Base-by-base conservation (phyloP, 2,329 filamentous ascomycete genomes). In the Diaporthe sp. region DNA sequence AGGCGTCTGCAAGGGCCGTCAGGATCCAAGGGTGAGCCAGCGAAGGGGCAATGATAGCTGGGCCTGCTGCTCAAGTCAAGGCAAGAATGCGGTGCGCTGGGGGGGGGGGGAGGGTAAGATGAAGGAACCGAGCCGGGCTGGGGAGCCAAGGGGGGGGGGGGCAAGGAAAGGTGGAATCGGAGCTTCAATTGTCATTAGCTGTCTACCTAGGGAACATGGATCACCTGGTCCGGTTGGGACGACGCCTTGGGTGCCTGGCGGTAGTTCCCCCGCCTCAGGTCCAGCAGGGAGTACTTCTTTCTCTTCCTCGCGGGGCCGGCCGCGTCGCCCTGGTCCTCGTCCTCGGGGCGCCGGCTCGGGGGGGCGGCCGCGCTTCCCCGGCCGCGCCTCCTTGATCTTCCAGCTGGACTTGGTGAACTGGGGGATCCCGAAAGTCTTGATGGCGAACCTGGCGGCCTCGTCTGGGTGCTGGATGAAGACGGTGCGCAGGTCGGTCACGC, bases 391-490 rank as follows among this genome's bases (percentile, higher is more conserved):
- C 25, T 3, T 44, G 12, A 28, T 17, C n/a, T 61, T 8, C 58
- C 58, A 61, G 58, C 15, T 44, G 3, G 37, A 37, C 58, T 20
- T 61, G n/a, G 58, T 61, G 58, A 61, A 61, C 37, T 61, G 58
- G 37, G 58, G 58, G 58, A 61, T 61, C 6, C 58, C 58, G 39
- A 61, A 61, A 2, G 37, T 42, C 58, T 61, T 42, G 58, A 61
- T 17, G 58, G 58, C 58, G n/a, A 61, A 61, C 22, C 13, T 61
- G 58, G 15, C 58, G 58, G 58, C 58, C 37, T 61, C 58, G 8
- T 10, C 37, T n/a, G 58, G 58, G 58, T 42, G 4, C 58, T 61
- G 37, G 58, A n/a, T 2, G 37, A 61, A 61, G 37, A 61, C 44
- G 37, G 4, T 13, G 37, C 12, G 37, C 22, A 61, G 37, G 58